These are phyloP conservation scores for Astragalus glycyphyllos DNA, from an alignment of 306 rosid genomes.

Conservation along the genomic window DNA sequence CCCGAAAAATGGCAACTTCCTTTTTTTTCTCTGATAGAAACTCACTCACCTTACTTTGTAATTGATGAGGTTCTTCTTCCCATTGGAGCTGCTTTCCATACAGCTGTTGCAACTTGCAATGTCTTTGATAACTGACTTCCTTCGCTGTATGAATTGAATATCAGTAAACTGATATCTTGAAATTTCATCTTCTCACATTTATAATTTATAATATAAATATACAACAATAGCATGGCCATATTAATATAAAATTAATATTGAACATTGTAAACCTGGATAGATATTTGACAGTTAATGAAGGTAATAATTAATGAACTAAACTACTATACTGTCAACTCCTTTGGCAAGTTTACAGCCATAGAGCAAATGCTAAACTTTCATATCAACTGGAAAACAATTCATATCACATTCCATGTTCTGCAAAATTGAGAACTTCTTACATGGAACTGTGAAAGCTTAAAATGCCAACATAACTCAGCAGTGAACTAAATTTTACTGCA, in stretches of 20 bases:
- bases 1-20: constrained; percentile 50
- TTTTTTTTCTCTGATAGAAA: constrained; percentile 28
- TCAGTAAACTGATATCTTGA: neutral
- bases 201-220: neutral
- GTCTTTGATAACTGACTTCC: constrained; percentile 38
- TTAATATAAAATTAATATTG: neutral
- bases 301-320: no score
- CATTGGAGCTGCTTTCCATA: constrained; percentile 60
- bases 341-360: constrained; percentile 25
- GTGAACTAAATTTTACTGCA: constrained; percentile 52
- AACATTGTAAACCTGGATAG: neutral
- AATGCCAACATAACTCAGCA: constrained; percentile 32
- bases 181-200: neutral
- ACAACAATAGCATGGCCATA: no score
- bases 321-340: constrained; percentile 7
- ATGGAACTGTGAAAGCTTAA: constrained; percentile 4
- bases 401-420: constrained; percentile 24
- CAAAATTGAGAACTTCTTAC: constrained; percentile 39
- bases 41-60: constrained; percentile 46
- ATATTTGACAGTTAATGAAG: neutral
- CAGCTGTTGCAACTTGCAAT: constrained; percentile 47
- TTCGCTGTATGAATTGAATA: neutral
- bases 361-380: constrained; percentile 24
- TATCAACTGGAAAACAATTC: constrained; percentile 16
- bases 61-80: constrained; percentile 58